Percentiles rank a stretch among this genome's conserved stretches.
phyloP scores from a whole-genome alignment of 2,329 filamentous ascomycete genomes.

The Claviceps digitariae region DNA sequence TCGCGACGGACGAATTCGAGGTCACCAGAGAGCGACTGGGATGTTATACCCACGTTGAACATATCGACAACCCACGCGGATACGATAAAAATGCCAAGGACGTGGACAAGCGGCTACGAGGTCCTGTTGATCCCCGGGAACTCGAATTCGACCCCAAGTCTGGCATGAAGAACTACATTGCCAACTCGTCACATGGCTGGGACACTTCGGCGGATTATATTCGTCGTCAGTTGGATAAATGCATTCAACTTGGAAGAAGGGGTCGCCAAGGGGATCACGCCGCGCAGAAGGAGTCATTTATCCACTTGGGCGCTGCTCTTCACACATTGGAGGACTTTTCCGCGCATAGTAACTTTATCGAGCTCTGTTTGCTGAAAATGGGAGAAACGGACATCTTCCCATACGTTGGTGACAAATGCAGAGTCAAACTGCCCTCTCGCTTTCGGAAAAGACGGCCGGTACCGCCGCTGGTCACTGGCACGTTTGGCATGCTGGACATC shows the following conservation, averaged over 20 bases:
- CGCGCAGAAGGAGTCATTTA: constrained; percentile 51
- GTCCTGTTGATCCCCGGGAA: constrained; percentile 33
- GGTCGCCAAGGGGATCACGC: constrained; percentile 47
- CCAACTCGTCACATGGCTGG: constrained; percentile 61
- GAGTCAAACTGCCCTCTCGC: constrained; percentile 36
- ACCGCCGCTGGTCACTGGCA: constrained; percentile 54
- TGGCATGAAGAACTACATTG: constrained; percentile 95
- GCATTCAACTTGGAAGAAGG: constrained; percentile 56
- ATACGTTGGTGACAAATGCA: constrained; percentile 13
- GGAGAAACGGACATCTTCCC: constrained; percentile 55
- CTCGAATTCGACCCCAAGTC: constrained; percentile 55
- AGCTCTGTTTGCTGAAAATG: constrained; percentile 56
- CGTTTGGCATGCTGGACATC: constrained; percentile 45
- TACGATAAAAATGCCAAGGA: constrained; percentile 64
- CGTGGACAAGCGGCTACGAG: constrained; percentile 40
- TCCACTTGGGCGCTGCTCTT: constrained; percentile 56
- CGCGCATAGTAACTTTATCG: constrained; percentile 65
- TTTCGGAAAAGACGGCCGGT: constrained; percentile 34
- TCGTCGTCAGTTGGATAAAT: constrained; percentile 51
- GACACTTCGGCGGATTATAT: constrained; percentile 76
- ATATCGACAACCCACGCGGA: constrained; percentile 60
- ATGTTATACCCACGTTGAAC: constrained; percentile 60
- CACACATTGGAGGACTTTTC: constrained; percentile 54
- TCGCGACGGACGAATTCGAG: constrained; percentile 68
- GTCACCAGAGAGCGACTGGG: constrained; percentile 65